phyloP scores from a whole-genome alignment of 805 yeast species.

The Starmerella potacharoeniae region DNA sequence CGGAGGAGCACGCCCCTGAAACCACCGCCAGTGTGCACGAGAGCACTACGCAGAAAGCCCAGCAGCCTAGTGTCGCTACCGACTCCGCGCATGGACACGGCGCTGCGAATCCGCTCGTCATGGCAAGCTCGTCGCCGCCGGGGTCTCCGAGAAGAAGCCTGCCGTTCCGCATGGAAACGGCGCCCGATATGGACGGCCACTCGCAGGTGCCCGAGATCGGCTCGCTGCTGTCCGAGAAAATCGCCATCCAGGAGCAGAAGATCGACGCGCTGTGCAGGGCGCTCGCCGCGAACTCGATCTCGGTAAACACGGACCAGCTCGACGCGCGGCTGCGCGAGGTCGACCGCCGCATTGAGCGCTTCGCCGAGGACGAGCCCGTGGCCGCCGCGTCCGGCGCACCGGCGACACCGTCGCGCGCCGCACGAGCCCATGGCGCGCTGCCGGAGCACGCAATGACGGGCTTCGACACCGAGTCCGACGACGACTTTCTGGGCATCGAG shows the following conservation, averaged over 20 bases:
- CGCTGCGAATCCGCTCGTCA: not conserved
- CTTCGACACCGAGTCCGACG: not conserved
- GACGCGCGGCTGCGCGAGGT: constrained; percentile 14
- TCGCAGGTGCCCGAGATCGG: constrained; percentile 17
- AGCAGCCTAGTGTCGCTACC: no score
- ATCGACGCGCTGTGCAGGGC: constrained; percentile 5
- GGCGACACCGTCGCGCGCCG: not conserved
- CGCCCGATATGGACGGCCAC: not conserved
- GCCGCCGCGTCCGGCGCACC: not conserved
- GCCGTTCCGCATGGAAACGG: constrained; percentile 4
- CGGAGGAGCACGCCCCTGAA: no score
- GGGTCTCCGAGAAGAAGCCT: not conserved
- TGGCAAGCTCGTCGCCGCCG: not conserved
- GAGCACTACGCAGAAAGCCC: no score
- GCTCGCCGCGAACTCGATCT: not conserved
- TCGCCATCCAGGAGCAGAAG: constrained; percentile 22
- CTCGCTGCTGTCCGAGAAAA: constrained; percentile 21
- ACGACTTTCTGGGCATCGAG: not conserved
- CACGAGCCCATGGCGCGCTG: not conserved
- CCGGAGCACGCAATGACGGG: not conserved
- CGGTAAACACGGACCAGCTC: constrained; percentile 4
- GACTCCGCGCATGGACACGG: not conserved
- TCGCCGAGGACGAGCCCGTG: constrained; percentile 5
- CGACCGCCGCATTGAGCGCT: constrained; percentile 15
- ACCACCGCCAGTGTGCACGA: no score